Evolutionary conservation across 1,284 basidiomycete species (phyloP), one percentile per base, ranked within the genome.

Genomic region (Pseudozyma sp.): DNA sequence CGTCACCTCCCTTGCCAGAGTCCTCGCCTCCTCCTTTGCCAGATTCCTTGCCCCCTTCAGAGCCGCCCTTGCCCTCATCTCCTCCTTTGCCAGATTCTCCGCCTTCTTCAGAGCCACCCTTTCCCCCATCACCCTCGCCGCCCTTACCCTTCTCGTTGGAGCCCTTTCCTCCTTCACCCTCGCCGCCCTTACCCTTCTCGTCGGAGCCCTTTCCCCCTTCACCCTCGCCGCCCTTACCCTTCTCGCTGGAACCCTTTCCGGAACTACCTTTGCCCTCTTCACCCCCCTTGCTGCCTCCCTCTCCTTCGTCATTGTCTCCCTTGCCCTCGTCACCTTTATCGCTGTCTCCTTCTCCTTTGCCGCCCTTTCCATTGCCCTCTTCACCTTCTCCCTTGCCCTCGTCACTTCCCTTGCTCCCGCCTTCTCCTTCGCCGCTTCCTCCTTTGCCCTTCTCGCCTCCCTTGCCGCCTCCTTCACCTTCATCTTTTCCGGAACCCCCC

Each of bases 151-250:
- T 31, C 7, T 54, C 24, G 31, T 53, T 16, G 30, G 13, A 14
- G 43, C 19, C 34, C 5, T 33, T 43, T 4, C 24, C 14, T 37
- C 40, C 16, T 48, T 43, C 13, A 24, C 53, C 47, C 48, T 39
- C 54, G n/a, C 19, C 35, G 42, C 48, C 33, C 19, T 4, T 39
- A 11, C 19, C 37, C 7, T 55, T 31, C 7, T 54, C 19, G 34
- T 31, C 31, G 24, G 34, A 17, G 31, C 30, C 46, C 5, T 31
- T 42, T 10, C n/a, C 47, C 17, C 40, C 16, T 48, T 43, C 13
- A 24, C 53, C 47, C 48, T 39, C 54, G n/a, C 19, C 35, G 42
- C 48, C 33, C 19, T 4, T 39, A 11, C 19, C 37, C 7, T 55
- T 31, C 7, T 54, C 19, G 34, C 24, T 34, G 24, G 34, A 17